Percentiles rank a stretch among this genome's conserved stretches.
Conservation (phyloP, 768 basidiomycete genomes). For the Boletus barrowsii region DNA sequence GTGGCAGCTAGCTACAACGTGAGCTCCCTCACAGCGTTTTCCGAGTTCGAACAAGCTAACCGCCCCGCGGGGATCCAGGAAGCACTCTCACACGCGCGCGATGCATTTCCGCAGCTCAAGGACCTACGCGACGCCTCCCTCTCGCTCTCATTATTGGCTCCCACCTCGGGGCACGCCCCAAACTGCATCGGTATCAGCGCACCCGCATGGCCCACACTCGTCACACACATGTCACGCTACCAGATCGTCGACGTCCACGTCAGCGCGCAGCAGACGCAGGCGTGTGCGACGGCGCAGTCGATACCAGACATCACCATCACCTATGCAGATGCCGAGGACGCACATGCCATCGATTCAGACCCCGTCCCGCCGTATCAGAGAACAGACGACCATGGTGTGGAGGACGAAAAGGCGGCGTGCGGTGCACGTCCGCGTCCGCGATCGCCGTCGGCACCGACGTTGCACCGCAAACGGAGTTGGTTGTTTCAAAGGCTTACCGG, state of each 20-base stretch:
- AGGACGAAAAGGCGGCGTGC: constrained; percentile 16
- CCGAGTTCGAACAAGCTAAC: background rate
- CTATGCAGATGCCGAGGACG: constrained; percentile 16
- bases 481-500: constrained; percentile 13
- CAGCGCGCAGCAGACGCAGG: background rate
- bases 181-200: constrained; percentile 48
- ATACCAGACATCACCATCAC: constrained; percentile 33
- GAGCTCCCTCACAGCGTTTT: constrained; percentile 8
- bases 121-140: constrained; percentile 40
- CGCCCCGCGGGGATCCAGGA: constrained; percentile 28
- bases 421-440: background rate
- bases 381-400: background rate
- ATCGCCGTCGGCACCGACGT: background rate
- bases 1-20: constrained; percentile 44
- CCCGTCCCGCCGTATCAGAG: constrained; percentile 40
- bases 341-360: background rate
- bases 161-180: constrained; percentile 25
- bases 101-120: constrained; percentile 45
- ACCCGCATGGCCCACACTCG: constrained; percentile 46
- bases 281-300: background rate
- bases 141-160: constrained; percentile 40
- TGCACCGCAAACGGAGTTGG: constrained; percentile 10
- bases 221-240: constrained; percentile 40
- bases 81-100: constrained; percentile 48
- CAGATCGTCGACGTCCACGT: constrained; percentile 48